Conservation (phyloP, 768 basidiomycete species). For the Asterophora lycoperdoides region DNA sequence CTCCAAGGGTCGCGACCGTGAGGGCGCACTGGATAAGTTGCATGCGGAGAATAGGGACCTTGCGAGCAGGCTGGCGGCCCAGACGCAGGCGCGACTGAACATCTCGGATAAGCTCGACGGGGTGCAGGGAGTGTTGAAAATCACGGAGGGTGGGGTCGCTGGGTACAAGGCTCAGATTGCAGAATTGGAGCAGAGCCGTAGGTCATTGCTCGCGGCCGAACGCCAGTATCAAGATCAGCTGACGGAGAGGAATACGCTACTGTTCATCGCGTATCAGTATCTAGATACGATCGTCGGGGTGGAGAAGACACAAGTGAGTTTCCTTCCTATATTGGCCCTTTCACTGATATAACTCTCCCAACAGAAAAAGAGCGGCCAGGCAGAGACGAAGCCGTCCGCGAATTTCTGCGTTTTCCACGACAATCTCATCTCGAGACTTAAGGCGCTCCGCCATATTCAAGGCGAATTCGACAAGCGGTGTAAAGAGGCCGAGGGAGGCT, state of each 20-base stretch:
- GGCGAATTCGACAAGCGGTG: constrained; percentile 80
- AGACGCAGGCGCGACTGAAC: constrained; percentile 84
- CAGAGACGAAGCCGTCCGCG: constrained; percentile 88
- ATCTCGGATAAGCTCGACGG: constrained; percentile 86
- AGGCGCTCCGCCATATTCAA: constrained; percentile 80
- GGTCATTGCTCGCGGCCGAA: constrained; percentile 65
- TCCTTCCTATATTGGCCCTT: background rate
- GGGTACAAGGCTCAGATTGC: constrained; percentile 55
- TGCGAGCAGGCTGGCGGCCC: constrained; percentile 69
- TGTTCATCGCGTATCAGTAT: constrained; percentile 92
- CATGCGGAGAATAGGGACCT: constrained; percentile 81
- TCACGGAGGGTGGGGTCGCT: constrained; percentile 64
- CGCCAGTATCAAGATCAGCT: constrained; percentile 86
- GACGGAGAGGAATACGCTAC: constrained; percentile 86
- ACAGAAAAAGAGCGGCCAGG: constrained; percentile 71
- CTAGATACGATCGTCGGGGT: constrained; percentile 91
- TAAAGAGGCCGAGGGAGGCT: constrained; percentile 73
- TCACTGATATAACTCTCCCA: background rate
- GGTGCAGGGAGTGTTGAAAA: constrained; percentile 55
- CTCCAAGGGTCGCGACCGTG: constrained; percentile 60
- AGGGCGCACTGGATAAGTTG: constrained; percentile 68
- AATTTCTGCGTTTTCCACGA: constrained; percentile 95
- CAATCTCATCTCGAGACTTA: constrained; percentile 84
- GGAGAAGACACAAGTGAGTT: constrained; percentile 77
- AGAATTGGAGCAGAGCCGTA: constrained; percentile 78